Conservation (phyloP, 73 alveolate genomes). For the Breviolum minutum region DNA sequence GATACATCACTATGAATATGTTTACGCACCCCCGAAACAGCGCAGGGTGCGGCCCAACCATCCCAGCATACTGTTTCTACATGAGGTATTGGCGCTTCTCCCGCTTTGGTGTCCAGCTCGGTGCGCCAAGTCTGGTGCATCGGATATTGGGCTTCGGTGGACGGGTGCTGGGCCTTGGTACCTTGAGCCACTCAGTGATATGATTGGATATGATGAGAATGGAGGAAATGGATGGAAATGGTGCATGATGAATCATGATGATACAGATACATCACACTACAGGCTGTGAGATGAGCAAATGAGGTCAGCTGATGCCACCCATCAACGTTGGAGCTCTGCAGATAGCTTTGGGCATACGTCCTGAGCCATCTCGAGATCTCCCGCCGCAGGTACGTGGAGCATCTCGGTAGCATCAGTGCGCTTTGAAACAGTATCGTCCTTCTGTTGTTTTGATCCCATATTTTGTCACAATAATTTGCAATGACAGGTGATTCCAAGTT, state of each 20-base stretch:
- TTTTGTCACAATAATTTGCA: no score
- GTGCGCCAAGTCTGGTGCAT: slow-evolving; percentile 1
- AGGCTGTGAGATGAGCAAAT: neutral
- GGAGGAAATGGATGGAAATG: no score
- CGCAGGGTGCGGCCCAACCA: no score
- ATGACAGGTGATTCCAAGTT: no score
- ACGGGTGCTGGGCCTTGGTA: slow-evolving; percentile 69
- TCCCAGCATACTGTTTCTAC: no score
- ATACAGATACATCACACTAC: neutral
- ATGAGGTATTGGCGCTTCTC: slow-evolving; percentile 84
- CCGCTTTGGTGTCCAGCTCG: slow-evolving; percentile 49
- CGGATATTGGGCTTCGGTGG: slow-evolving; percentile 70
- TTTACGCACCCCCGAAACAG: no score
- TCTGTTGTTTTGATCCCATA: no score
- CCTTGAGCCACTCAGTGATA: slow-evolving; percentile 5
- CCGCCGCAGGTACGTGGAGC: slow-evolving; percentile 86
- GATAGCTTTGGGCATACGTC: slow-evolving; percentile 72
- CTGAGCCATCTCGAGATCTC: slow-evolving; percentile 69
- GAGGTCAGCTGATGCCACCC: slow-evolving; percentile 93
- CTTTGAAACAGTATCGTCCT: neutral
- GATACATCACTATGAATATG: no score
- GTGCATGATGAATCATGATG: no score
- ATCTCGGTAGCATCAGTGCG: neutral
- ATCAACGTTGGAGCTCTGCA: slow-evolving; percentile 74
- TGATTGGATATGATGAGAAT: neutral